A percentile compares a stretch with the other conserved stretches of the same genome.
phyloP scores from a whole-genome alignment of 140 eudicot species.

The Ambrosia hybrid region DNA sequence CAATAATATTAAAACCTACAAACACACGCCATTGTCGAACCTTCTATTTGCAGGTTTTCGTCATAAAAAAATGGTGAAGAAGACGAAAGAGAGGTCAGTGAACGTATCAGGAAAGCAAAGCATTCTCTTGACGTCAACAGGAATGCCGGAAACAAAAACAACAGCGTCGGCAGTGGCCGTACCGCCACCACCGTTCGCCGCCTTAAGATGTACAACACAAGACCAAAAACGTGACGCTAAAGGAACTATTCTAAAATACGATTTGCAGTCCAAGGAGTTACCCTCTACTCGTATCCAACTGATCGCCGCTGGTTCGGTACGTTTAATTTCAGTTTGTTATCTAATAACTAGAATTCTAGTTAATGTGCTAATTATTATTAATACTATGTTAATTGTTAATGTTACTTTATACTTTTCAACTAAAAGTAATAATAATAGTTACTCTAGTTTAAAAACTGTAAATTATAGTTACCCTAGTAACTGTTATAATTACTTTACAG shows the following conservation, averaged over 20 bases:
- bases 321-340: neutral
- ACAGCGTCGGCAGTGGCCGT: slow-evolving; percentile 49
- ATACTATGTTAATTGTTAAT: no score
- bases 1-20: no score
- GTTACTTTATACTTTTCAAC: no score
- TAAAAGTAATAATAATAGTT: no score
- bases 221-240: slow-evolving; percentile 65
- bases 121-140: slow-evolving; percentile 78
- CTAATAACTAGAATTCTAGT: no score
- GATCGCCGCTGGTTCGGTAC: slow-evolving; percentile 87
- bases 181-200: slow-evolving; percentile 87
- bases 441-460: no score
- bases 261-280: slow-evolving; percentile 68
- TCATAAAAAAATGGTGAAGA: slow-evolving; percentile 46
- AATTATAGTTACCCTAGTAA: no score
- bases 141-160: slow-evolving; percentile 35
- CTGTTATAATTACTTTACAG: no score
- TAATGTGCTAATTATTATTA: no score
- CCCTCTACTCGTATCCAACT: slow-evolving; percentile 74
- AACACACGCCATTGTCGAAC: neutral
- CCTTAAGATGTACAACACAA: slow-evolving; percentile 82
- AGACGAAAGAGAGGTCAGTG: slow-evolving; percentile 49
- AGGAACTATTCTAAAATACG: slow-evolving; percentile 58
- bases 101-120: slow-evolving; percentile 82
- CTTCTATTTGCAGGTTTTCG: no score